Conservation (phyloP, 1,284 basidiomycete genomes). For the Schizophyllum commune region DNA sequence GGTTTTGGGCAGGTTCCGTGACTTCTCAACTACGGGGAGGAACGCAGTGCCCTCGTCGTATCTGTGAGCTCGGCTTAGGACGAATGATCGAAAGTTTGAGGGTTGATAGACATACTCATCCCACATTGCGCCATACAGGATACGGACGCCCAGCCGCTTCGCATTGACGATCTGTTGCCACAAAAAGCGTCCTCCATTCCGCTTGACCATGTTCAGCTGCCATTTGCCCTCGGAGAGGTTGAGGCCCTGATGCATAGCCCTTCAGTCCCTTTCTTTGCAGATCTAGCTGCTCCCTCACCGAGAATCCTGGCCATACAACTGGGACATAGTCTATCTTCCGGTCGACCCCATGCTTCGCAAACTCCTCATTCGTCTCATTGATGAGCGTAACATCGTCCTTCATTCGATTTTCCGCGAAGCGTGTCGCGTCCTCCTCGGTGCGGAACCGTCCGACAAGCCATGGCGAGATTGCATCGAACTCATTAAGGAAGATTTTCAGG, state of each 20-base stretch:
- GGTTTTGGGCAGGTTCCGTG: slow-evolving; percentile 48
- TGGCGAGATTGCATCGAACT: slow-evolving; percentile 68
- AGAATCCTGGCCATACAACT: slow-evolving; percentile 67
- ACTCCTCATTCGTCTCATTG: slow-evolving; percentile 37
- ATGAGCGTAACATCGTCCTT: slow-evolving; percentile 55
- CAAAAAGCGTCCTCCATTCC: slow-evolving; percentile 63
- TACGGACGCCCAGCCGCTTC: slow-evolving; percentile 50
- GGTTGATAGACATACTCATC: slow-evolving; percentile 54
- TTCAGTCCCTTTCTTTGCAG: background rate
- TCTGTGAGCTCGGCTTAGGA: slow-evolving; percentile 25
- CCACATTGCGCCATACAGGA: slow-evolving; percentile 77
- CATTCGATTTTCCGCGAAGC: slow-evolving; percentile 51
- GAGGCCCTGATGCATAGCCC: slow-evolving; percentile 37
- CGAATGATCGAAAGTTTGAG: background rate
- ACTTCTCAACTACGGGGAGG: slow-evolving; percentile 56
- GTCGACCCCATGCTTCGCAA: slow-evolving; percentile 18
- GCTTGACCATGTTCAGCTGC: slow-evolving; percentile 56
- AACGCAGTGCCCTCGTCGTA: slow-evolving; percentile 77
- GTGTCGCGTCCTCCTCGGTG: slow-evolving; percentile 48
- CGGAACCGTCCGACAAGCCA: slow-evolving; percentile 68
- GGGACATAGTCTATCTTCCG: slow-evolving; percentile 67
- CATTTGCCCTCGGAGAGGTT: slow-evolving; percentile 63
- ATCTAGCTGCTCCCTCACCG: slow-evolving; percentile 34
- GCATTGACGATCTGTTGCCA: slow-evolving; percentile 70
- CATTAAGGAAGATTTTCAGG: slow-evolving; percentile 56